phyloP scores from a whole-genome alignment of 2,329 filamentous ascomycete species.

The Blumeriella jaapii region DNA sequence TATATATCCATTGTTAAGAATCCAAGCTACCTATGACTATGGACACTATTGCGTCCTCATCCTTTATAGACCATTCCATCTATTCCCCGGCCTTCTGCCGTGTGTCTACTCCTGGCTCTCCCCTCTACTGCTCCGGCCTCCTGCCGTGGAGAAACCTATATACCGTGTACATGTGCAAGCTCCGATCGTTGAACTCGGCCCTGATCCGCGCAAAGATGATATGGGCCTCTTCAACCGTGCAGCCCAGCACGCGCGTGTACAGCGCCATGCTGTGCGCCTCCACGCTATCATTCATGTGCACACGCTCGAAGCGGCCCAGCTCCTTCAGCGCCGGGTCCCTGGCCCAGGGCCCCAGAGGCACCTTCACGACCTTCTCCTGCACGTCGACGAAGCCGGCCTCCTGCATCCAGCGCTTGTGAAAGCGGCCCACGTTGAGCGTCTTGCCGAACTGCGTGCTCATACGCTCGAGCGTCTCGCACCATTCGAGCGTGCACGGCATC shows the following conservation, averaged over 20 bases:
- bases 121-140: slow-evolving; percentile 15
- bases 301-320: slow-evolving; percentile 23
- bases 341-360: slow-evolving; percentile 32
- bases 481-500: slow-evolving; percentile 6
- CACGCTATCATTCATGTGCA: slow-evolving; percentile 10
- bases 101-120: neutral
- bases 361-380: slow-evolving; percentile 9
- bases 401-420: slow-evolving; percentile 17
- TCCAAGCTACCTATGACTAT: too few species aligned
- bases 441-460: slow-evolving; percentile 11
- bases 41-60: too few species aligned
- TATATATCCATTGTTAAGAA: too few species aligned
- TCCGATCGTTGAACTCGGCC: slow-evolving; percentile 9
- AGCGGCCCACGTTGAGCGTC: slow-evolving; percentile 8
- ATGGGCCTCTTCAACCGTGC: slow-evolving; percentile 8
- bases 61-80: too few species aligned
- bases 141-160: slow-evolving; percentile 17
- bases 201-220: slow-evolving; percentile 8
- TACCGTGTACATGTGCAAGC: slow-evolving; percentile 10
- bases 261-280: slow-evolving; percentile 11
- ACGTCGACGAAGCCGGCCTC: slow-evolving; percentile 33
- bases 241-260: slow-evolving; percentile 11
- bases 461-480: slow-evolving; percentile 8
- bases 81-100: neutral
- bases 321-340: slow-evolving; percentile 29